A percentile compares a stretch with the other conserved stretches of the same genome.
phyloP scores from a whole-genome alignment of 73 alveolate genomes.

The Symbiodinium pilosum region DNA sequence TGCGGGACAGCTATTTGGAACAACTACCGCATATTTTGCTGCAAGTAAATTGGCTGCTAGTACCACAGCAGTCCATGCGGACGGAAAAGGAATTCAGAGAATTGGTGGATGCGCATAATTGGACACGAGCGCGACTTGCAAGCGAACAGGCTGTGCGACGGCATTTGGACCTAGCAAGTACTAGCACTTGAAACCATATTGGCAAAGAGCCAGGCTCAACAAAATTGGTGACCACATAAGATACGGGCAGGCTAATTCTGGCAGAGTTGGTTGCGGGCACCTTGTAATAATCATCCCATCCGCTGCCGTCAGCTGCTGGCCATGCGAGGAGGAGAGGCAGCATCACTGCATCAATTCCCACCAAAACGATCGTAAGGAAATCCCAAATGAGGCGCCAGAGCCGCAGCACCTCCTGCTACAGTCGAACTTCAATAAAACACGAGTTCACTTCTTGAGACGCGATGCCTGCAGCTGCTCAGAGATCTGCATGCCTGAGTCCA shows the following conservation, averaged over 20 bases:
- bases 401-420: constrained; percentile 28
- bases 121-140: neutral
- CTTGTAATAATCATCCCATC: constrained; percentile 11
- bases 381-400: constrained; percentile 50
- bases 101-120: neutral
- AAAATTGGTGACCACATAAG: too few relatives aligned
- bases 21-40: too few relatives aligned
- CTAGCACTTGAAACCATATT: too few relatives aligned
- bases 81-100: too few relatives aligned
- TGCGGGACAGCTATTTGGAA: too few relatives aligned
- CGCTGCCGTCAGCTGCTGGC: constrained; percentile 27
- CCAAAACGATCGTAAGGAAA: constrained; percentile 51
- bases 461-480: neutral
- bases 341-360: constrained; percentile 37
- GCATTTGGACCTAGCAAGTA: too few relatives aligned
- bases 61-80: too few relatives aligned
- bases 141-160: too few relatives aligned
- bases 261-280: neutral
- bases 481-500: neutral
- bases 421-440: neutral
- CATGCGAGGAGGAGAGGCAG: constrained; percentile 56
- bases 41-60: too few relatives aligned
- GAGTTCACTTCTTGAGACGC: neutral
- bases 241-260: too few relatives aligned
- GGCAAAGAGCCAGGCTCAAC: too few relatives aligned